These are phyloP conservation scores for Tilletia walkeri DNA, from an alignment of 1,284 basidiomycete genomes.

Conservation along the genomic window DNA sequence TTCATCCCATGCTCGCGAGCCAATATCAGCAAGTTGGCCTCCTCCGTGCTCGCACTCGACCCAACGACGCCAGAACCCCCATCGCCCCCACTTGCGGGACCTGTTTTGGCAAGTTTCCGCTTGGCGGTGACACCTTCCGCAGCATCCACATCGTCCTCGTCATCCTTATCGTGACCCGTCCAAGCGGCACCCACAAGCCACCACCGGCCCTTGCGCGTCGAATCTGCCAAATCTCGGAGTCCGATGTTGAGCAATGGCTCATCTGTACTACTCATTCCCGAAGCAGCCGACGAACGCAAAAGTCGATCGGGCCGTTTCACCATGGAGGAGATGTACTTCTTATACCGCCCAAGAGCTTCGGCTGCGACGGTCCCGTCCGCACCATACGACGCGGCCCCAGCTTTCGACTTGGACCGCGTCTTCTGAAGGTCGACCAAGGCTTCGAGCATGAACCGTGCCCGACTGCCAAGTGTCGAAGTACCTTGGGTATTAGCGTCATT, in stretches of 20 bases:
- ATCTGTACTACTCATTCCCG: slow-evolving; percentile 1
- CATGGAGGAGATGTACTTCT: slow-evolving; percentile 43
- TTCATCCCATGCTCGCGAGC: slow-evolving; percentile 97
- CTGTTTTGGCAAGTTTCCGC: slow-evolving; percentile 30
- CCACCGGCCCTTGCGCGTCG: slow-evolving; percentile 90
- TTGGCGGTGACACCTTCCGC: slow-evolving; percentile 32
- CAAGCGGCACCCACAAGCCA: slow-evolving; percentile 97
- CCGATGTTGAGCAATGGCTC: slow-evolving; percentile 25
- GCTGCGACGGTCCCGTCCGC: slow-evolving; percentile 17
- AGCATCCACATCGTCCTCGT: slow-evolving; percentile 31
- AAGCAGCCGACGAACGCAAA: background rate
- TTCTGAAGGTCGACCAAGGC: slow-evolving; percentile 40
- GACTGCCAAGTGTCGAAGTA: background rate
- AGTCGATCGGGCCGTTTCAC: slow-evolving; percentile 31
- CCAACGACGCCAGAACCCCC: slow-evolving; percentile 41
- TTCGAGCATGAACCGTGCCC: slow-evolving; percentile 51
- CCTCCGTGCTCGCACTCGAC: slow-evolving; percentile 9
- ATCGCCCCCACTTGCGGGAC: slow-evolving; percentile 64
- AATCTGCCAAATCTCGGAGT: slow-evolving; percentile 77
- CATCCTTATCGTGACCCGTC: slow-evolving; percentile 74
- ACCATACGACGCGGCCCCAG: slow-evolving; percentile 26
- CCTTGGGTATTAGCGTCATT: background rate
- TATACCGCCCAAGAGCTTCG: slow-evolving; percentile 30
- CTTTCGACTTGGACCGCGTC: slow-evolving; percentile 70
- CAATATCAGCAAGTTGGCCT: slow-evolving; percentile 66